Base-by-base conservation (phyloP, 2,329 filamentous ascomycete genomes). In the Microdochium nivale region DNA sequence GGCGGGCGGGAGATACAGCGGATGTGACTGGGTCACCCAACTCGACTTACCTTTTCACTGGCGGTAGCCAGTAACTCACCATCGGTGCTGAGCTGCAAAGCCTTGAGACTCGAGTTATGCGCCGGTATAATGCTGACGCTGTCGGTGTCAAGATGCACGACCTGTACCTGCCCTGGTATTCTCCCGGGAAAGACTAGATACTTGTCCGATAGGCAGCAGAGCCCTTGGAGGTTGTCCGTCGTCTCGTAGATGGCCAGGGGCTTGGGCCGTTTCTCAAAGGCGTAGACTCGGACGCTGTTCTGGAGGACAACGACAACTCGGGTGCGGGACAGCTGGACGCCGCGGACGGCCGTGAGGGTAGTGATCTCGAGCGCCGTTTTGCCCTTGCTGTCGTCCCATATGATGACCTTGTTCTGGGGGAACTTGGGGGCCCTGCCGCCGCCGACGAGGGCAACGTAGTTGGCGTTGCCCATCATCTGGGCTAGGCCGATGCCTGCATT, bases 61-160 rank as follows among this genome's bases (percentile, higher is more conserved):
- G 92, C 92, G 1, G 90, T 96, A 14, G 91, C 94, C 27, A 97
- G 73, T 16, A 95, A 70, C 48, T 89, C 81, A 2, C 88, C 90
- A 62, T 96, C 88, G 0, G 77, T 78, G 59, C 89, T 95, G 33
- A 99, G 72, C 11, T 85, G 80, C 57, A 99, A 76, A 43, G 90
- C 90, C 54, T 87, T 81, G 19, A 99, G 73, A 0, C 87, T 77
- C 1, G 87, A 86, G 3, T 86, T 84, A 66, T 99, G 94, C 2
- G 92, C 94, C 1, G 90, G 90, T 53, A 97, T 90, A 65, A 99
- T 96, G 70, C 87, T 95, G 57, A 97, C 89, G 60, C 88, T 92
- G 49, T 84, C 84, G 0, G 84, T 89, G 19, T 77, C 75, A 11
- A 95, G 70, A 60, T 95, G 84, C 49, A 96, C 86, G 1, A 97